These are phyloP conservation scores for Allium fistulosum DNA, from an alignment of 106 monocot species.

Conservation along the genomic window DNA sequence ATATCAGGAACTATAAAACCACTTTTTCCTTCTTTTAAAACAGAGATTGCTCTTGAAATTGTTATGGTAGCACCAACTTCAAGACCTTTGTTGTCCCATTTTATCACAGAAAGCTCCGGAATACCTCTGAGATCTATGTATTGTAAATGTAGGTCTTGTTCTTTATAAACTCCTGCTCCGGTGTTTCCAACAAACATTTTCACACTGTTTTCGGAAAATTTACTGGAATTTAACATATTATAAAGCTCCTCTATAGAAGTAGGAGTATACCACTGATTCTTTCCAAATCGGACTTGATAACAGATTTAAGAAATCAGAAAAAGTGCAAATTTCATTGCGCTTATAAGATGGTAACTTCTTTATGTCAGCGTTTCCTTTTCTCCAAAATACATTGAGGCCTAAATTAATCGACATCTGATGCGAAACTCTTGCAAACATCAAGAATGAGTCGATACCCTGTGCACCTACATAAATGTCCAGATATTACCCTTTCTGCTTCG, in stretches of 20 bases:
- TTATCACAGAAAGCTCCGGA: constrained; percentile 46
- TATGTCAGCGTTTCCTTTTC: constrained; percentile 4
- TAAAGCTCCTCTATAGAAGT: constrained; percentile 33
- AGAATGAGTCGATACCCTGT: constrained; percentile 9
- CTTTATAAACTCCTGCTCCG: constrained; percentile 65
- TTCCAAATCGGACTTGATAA: constrained; percentile 28
- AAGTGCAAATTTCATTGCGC: background rate
- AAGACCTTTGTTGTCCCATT: background rate
- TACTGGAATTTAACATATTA: constrained; percentile 25
- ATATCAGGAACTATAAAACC: background rate
- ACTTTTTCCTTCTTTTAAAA: constrained; percentile 28
- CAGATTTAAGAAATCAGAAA: constrained; percentile 56
- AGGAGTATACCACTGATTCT: constrained; percentile 38
- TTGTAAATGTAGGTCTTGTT: constrained; percentile 31
- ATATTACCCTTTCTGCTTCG: constrained; percentile 12
- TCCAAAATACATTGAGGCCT: constrained; percentile 15
- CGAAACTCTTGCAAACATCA: background rate
- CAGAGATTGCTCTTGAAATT: constrained; percentile 58
- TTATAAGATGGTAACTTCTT: constrained; percentile 5
- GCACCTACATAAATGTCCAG: constrained; percentile 12
- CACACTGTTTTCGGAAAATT: background rate
- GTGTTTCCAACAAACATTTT: constrained; percentile 36
- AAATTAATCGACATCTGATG: constrained; percentile 14
- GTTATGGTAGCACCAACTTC: constrained; percentile 10
- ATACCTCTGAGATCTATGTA: constrained; percentile 63